Base-by-base conservation (phyloP, 768 basidiomycete genomes). In the Suillus subaureus region DNA sequence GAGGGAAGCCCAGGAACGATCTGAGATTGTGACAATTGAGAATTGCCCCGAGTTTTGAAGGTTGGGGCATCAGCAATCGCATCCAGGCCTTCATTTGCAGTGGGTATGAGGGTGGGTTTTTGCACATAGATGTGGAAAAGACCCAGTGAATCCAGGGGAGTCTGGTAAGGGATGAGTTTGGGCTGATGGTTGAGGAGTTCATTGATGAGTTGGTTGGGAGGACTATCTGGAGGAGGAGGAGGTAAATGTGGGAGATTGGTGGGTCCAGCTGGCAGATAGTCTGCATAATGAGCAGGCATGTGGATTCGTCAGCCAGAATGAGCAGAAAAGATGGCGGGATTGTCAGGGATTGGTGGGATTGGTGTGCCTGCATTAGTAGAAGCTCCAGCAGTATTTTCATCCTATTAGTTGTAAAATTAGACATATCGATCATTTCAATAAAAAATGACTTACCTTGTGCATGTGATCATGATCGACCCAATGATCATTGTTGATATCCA, bases 201-300 rank as follows among this genome's bases (percentile, higher is more conserved):
- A 5, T 47, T 2, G n/a, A 45, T 11, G 21, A 21, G 8, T 45
- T 1, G 43, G 3, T n/a, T 45, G 3, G 21, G 45, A 47, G 21
- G 45, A 11, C n/a, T 23, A 4, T 23, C 5, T n/a, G 45, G 45
- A 2, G n/a, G n/a, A n/a, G 45, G 11, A 23, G n/a, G n/a, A n/a
- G n/a, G 45, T 4, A 47, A 5, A 47, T 47, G 45, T 8, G 12
- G n/a, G n/a, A 47, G 45, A 47, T 47, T 6, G 2, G 45, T 47
- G 6, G 54, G 65, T 15, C 31, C 23, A 2, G 23, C 63, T 52
- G 66, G 66, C 1, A 67, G 3, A 43, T 33, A 67, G 12, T 67
- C 63, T 1, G 6, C 12, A 23, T 56, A 66, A 4, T 13, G 16
- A 6, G 45, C 37, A 3, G 62, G 66, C 33, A 66, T 35, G 4